phyloP scores from a whole-genome alignment of 257 asterid species.

The Petunia axillaris region DNA sequence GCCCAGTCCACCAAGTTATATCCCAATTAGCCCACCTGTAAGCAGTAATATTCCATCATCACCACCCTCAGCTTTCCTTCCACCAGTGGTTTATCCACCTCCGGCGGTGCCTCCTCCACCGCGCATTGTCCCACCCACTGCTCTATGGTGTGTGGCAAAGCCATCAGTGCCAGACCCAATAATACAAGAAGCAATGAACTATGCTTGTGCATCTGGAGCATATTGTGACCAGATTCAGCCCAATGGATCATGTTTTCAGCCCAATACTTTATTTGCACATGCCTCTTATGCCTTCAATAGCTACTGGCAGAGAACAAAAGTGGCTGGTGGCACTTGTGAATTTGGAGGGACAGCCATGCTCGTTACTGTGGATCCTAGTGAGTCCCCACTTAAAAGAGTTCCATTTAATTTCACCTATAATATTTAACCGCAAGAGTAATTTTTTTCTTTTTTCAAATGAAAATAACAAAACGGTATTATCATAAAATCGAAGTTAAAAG shows the following conservation, averaged over 20 bases:
- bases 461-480: too few species aligned
- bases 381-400: slow-evolving; percentile 18
- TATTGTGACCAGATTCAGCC: slow-evolving; percentile 75
- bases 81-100: slow-evolving; percentile 84
- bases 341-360: slow-evolving; percentile 94
- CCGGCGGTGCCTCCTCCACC: slow-evolving; percentile 89
- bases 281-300: slow-evolving; percentile 94
- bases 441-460: too few species aligned
- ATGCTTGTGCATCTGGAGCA: slow-evolving; percentile 93
- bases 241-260: slow-evolving; percentile 73
- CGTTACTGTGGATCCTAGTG: slow-evolving; percentile 92
- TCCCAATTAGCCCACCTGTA: slow-evolving; percentile 38
- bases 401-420: not conserved
- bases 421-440: too few species aligned
- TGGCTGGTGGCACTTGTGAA: slow-evolving; percentile 79
- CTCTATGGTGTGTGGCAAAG: slow-evolving; percentile 96
- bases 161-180: slow-evolving; percentile 90
- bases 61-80: slow-evolving; percentile 48
- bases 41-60: slow-evolving; percentile 45
- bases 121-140: slow-evolving; percentile 39
- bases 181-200: slow-evolving; percentile 89
- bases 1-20: slow-evolving; percentile 36
- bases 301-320: slow-evolving; percentile 84
- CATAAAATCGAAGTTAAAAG: too few species aligned
- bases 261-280: slow-evolving; percentile 77